A percentile compares a stretch with the other conserved stretches of the same genome.
Evolutionary conservation across 2,329 filamentous ascomycete genomes (phyloP).

Genomic region (Rhinocladiella mackenziei): DNA sequence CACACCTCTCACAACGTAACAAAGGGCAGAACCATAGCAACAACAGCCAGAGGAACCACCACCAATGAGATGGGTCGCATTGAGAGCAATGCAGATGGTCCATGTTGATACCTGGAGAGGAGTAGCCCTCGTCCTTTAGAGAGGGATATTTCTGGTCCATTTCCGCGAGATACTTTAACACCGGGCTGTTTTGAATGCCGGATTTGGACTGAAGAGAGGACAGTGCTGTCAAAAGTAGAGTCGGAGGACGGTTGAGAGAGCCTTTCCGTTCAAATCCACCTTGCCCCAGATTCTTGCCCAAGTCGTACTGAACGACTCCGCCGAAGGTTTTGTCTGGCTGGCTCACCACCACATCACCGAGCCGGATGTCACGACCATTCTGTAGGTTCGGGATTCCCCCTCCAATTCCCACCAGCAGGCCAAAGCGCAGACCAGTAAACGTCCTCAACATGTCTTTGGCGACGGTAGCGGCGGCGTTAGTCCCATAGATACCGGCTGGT

Average conservation of each 20-base stretch:
- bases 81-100: background rate
- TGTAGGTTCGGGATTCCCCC: slow-evolving; percentile 1
- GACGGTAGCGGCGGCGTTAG: background rate
- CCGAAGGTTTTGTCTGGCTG: background rate
- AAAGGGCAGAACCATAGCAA: background rate
- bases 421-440: background rate
- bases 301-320: slow-evolving; percentile 1
- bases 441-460: slow-evolving; percentile 1
- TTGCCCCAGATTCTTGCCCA: background rate
- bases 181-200: background rate
- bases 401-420: slow-evolving; percentile 1
- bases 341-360: background rate
- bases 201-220: background rate
- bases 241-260: background rate
- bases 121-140: background rate
- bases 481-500: background rate
- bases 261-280: background rate
- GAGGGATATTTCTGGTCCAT: background rate
- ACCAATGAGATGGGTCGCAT: background rate
- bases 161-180: background rate
- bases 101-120: background rate
- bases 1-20: background rate
- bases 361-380: background rate
- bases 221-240: background rate
- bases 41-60: background rate